Evolutionary conservation across 805 yeast genomes (phyloP).

Genomic region (Starmerella cellae): DNA sequence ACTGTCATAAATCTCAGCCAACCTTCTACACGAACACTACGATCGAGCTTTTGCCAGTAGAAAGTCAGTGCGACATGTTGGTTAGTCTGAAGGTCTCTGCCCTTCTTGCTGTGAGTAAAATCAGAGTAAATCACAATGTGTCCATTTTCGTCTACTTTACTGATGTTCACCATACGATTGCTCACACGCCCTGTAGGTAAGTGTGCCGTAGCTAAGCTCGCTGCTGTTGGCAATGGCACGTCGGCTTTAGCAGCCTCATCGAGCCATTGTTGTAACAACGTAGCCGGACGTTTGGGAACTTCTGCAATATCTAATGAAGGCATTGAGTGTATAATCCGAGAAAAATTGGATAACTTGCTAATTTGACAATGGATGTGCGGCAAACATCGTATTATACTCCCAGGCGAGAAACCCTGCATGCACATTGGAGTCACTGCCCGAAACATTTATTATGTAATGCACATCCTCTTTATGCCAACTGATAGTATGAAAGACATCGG

Average conservation of each 20-base stretch:
- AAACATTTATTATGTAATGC: no score
- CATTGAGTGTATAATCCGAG: no score
- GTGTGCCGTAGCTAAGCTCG: constrained; percentile 71
- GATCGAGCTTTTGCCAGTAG: constrained; percentile 80
- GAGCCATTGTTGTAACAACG: constrained; percentile 76
- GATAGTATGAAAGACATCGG: no score
- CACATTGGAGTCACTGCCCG: no score
- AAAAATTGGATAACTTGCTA: no score
- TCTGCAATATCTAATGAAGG: neutral
- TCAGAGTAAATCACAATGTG: constrained; percentile 70
- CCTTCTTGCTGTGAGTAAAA: constrained; percentile 75
- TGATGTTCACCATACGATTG: constrained; percentile 68
- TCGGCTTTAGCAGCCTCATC: constrained; percentile 47
- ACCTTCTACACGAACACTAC: constrained; percentile 92
- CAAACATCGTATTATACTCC: no score
- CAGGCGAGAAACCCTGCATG: no score
- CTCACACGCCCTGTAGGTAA: constrained; percentile 81
- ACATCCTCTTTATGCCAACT: no score
- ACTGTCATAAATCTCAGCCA: constrained; percentile 52
- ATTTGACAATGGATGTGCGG: no score
- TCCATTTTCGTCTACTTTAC: constrained; percentile 73
- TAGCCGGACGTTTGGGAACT: constrained; percentile 16
- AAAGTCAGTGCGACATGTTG: constrained; percentile 70
- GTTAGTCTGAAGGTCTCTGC: constrained; percentile 53
- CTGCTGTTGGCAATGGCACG: constrained; percentile 64